phyloP scores from a whole-genome alignment of 768 basidiomycete genomes.

The Tylopilus plumbeoviolaceoides region DNA sequence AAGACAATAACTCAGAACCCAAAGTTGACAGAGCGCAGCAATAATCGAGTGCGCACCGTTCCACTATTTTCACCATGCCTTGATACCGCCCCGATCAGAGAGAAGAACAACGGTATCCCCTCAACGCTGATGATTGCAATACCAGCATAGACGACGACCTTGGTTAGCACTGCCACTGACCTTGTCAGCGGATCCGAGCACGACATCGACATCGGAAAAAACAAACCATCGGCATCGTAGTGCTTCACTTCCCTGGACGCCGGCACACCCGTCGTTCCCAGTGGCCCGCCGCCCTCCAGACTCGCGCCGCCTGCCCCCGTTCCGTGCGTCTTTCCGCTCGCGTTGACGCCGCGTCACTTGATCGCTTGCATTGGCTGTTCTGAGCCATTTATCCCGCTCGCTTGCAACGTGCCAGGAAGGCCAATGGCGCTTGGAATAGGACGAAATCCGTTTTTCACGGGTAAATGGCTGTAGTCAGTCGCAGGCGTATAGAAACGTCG shows the following conservation, averaged over 20 bases:
- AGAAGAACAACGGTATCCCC: conserved; percentile 62
- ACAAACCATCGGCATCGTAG: conserved; percentile 16
- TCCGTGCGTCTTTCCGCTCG: background rate
- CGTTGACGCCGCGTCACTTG: conserved; percentile 22
- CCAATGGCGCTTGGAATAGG: conserved; percentile 87
- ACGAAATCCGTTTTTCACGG: conserved; percentile 54
- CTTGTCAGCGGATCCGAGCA: background rate
- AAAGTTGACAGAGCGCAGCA: background rate
- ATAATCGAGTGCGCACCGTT: background rate
- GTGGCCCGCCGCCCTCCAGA: conserved; percentile 21
- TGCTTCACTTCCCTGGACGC: background rate
- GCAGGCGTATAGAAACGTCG: conserved; percentile 89
- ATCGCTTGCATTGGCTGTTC: conserved; percentile 32
- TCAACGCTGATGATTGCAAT: conserved; percentile 70
- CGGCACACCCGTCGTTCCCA: conserved; percentile 17
- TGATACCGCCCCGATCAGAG: conserved; percentile 62
- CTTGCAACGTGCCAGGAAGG: conserved; percentile 46
- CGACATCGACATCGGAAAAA: background rate
- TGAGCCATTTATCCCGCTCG: conserved; percentile 36
- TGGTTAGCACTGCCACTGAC: conserved; percentile 65
- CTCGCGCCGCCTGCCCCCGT: conserved; percentile 4
- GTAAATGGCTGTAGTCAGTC: conserved; percentile 77
- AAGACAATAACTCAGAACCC: background rate
- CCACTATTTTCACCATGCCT: conserved; percentile 28
- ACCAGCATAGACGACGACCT: conserved; percentile 86